Evolutionary conservation across 768 basidiomycete genomes (phyloP), one percentile per base, ranked within the genome.

Genomic region (Hemileccinum impolitum): DNA sequence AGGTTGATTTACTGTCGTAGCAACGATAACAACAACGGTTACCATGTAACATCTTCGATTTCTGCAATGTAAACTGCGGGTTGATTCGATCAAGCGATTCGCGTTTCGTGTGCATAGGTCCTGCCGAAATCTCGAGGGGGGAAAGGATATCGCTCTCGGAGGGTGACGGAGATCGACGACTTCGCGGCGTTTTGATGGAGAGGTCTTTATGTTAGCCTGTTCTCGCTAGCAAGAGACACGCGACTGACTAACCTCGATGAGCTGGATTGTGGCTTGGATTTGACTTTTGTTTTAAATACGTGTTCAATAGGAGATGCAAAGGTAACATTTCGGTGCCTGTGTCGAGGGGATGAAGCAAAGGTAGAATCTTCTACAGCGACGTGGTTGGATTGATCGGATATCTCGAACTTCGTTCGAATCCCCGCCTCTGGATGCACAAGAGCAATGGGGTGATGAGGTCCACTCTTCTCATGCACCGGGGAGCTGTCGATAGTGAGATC

Each of bases 401-500:
- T 40, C 37, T 21, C 12, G 14, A 32, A n/a, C 8, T 26, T 47
- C 17, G 28, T 19, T 34, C 36, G 50, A 36, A n/a, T n/a, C 9
- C 19, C 21, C 11, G 30, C 18, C 21, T 34, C 48, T 26, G 49
- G 28, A 43, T 13, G 18, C 19, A 35, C 7, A 35, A 23, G 17
- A 15, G 28, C 19, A n/a, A 21, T 10, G 13, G 43, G 32, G 8
- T 47, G 36, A 26, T 40, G 45, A 17, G 12, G 6, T 12, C 15
- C 21, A n/a, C 10, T 37, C 17, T 44, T 45, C 39, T 39, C 51
- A 37, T 40, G 57, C 25, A 42, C 50, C 10, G 67, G 68, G 23
- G 64, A 52, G 4, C 48, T 48, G 37, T 72, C 68, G 17, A 59
- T 51, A n/a, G 74, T 78, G 47, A 79, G 66, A 59, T 81, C 78